Conservation (phyloP, 805 yeast species). For the Starmera amethionina region DNA sequence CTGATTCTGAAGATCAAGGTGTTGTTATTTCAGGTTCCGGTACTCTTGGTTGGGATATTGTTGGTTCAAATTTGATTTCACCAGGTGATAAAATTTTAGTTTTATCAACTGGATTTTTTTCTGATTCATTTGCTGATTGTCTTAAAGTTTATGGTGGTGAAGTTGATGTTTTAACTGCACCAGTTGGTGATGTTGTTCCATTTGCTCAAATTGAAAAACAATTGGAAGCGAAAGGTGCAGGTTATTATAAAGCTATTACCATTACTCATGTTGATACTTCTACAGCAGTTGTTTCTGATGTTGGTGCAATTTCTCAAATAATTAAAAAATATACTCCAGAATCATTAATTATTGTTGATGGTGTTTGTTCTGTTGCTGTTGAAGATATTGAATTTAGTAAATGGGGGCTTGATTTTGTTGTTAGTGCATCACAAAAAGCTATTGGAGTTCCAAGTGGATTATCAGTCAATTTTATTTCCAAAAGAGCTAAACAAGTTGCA, state of each 20-base stretch:
- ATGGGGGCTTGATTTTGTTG: slow-evolving; percentile 84
- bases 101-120: slow-evolving; percentile 83
- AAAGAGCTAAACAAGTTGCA: slow-evolving; percentile 61
- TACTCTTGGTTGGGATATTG: slow-evolving; percentile 91
- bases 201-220: slow-evolving; percentile 43
- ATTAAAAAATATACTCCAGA: slow-evolving; percentile 65
- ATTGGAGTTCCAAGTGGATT: slow-evolving; percentile 92
- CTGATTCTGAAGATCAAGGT: slow-evolving; percentile 62
- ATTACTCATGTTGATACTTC: slow-evolving; percentile 96
- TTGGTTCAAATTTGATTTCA: slow-evolving; percentile 63
- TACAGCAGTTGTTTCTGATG: slow-evolving; percentile 80
- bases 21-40: slow-evolving; percentile 85
- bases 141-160: slow-evolving; percentile 63
- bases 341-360: slow-evolving; percentile 80
- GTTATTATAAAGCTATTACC: slow-evolving; percentile 54
- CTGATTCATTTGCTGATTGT: slow-evolving; percentile 73
- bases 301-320: slow-evolving; percentile 49
- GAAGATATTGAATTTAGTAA: slow-evolving; percentile 77
- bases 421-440: slow-evolving; percentile 94
- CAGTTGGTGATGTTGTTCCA: slow-evolving; percentile 64
- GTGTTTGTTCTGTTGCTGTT: slow-evolving; percentile 90
- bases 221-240: slow-evolving; percentile 30
- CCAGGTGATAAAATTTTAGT: slow-evolving; percentile 68
- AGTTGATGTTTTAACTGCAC: slow-evolving; percentile 65
- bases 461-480: slow-evolving; percentile 65